phyloP scores from a whole-genome alignment of 2,329 filamentous ascomycete species.

The Ceratocystis smalleyi region DNA sequence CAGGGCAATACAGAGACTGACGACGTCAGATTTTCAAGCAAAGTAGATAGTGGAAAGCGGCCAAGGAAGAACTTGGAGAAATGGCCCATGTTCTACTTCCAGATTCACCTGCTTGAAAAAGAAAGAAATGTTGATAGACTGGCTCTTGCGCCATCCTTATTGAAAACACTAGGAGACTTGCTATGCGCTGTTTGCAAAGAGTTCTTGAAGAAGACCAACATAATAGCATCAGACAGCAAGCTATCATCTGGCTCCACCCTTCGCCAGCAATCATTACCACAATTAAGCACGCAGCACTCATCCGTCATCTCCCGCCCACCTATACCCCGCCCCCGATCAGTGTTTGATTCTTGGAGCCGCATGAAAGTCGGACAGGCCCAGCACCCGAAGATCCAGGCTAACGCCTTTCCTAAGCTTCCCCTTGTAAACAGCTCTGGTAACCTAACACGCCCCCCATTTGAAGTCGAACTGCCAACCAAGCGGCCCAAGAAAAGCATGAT shows the following conservation, averaged over 20 bases:
- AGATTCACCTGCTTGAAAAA: slow-evolving; percentile 33
- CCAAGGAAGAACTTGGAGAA: slow-evolving; percentile 53
- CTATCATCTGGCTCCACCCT: neutral
- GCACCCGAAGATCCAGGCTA: neutral
- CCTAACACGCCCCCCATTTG: slow-evolving; percentile 17
- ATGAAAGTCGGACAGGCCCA: slow-evolving; percentile 19
- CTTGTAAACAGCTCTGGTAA: slow-evolving; percentile 14
- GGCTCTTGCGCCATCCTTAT: neutral
- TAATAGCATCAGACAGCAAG: neutral
- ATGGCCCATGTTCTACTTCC: slow-evolving; percentile 83
- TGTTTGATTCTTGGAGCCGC: slow-evolving; percentile 28
- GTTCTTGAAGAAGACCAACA: slow-evolving; percentile 48
- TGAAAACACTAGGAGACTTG: slow-evolving; percentile 35
- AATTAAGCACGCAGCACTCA: slow-evolving; percentile 31
- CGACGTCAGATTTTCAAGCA: slow-evolving; percentile 23
- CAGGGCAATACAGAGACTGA: slow-evolving; percentile 32
- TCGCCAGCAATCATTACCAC: neutral
- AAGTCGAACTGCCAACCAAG: neutral
- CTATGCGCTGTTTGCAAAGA: slow-evolving; percentile 53
- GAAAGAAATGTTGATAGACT: neutral
- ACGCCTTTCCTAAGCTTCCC: slow-evolving; percentile 4
- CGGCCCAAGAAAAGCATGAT: slow-evolving; percentile 39
- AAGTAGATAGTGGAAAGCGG: slow-evolving; percentile 30
- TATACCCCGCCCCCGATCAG: slow-evolving; percentile 16
- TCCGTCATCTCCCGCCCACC: slow-evolving; percentile 37